These are phyloP conservation scores for Pleurotus citrinopileatus DNA, from an alignment of 768 basidiomycete genomes.

Conservation along the genomic window DNA sequence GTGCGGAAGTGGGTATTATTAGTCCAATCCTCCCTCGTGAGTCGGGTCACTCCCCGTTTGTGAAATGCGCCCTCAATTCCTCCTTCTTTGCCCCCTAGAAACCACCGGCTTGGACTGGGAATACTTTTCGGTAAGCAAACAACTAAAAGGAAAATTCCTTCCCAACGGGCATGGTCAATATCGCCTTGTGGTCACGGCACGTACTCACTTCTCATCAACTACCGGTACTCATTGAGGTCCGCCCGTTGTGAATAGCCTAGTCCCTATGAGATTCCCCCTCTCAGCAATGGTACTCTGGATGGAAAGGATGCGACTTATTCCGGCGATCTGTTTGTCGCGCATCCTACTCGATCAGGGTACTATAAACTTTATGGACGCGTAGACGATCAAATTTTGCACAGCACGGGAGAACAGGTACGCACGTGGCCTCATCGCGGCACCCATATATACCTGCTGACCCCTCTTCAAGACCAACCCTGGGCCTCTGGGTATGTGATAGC, in stretches of 20 bases:
- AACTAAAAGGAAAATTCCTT: conserved; percentile 12
- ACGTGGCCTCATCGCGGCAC: no score
- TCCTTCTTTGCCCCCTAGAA: conserved; percentile 7
- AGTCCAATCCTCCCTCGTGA: conserved; percentile 17
- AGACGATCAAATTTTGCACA: conserved; percentile 21
- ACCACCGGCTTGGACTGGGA: conserved; percentile 17
- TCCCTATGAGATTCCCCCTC: conserved; percentile 9
- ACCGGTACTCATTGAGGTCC: no score
- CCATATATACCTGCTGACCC: no score
- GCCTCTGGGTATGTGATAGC: conserved; percentile 25
- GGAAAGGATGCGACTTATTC: conserved; percentile 16
- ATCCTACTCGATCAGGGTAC: conserved; percentile 19
- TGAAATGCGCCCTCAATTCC: not conserved
- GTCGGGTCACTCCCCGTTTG: not conserved
- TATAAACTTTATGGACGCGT: conserved; percentile 21
- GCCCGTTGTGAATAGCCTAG: not conserved
- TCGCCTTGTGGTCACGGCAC: conserved; percentile 17
- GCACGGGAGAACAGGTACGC: conserved; percentile 17
- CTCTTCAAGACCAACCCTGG: conserved; percentile 30
- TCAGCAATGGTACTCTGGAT: conserved; percentile 12
- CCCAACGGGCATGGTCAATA: conserved; percentile 15
- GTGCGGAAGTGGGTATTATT: conserved; percentile 17
- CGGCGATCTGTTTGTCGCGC: conserved; percentile 21
- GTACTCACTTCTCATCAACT: not conserved
- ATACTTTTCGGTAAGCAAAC: conserved; percentile 14